phyloP scores from a whole-genome alignment of 108 stramenopile species.

The Cylindrotheca fusiformis region DNA sequence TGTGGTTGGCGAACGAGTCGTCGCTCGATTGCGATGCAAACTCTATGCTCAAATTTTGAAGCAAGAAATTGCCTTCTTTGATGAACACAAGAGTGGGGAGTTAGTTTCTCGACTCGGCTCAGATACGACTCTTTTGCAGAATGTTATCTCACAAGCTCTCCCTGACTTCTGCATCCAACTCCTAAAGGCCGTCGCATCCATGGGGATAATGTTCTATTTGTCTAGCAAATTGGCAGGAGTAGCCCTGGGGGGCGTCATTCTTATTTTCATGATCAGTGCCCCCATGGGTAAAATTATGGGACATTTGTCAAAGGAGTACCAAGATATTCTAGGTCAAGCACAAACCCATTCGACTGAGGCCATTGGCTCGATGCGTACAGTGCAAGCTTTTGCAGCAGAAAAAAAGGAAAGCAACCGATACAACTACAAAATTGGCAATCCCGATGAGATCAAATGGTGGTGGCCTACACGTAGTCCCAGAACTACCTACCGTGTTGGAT shows the following conservation, averaged over 20 bases:
- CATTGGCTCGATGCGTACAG: constrained; percentile 65
- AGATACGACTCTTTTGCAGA: constrained; percentile 72
- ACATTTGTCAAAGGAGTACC: constrained; percentile 55
- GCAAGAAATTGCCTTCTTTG: constrained; percentile 87
- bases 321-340: constrained; percentile 67
- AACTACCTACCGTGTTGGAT: constrained; percentile 64
- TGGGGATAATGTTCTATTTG: constrained; percentile 70
- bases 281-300: constrained; percentile 56
- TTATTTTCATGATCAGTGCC: constrained; percentile 42
- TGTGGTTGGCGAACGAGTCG: constrained; percentile 68
- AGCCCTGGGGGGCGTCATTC: constrained; percentile 45
- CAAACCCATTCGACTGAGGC: constrained; percentile 73
- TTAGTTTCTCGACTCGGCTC: constrained; percentile 60
- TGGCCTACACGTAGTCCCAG: constrained; percentile 19
- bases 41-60: constrained; percentile 55
- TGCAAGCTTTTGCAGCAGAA: constrained; percentile 80
- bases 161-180: constrained; percentile 53
- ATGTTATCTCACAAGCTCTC: constrained; percentile 42
- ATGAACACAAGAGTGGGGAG: constrained; percentile 74
- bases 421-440: constrained; percentile 50
- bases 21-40: constrained; percentile 57
- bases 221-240: constrained; percentile 58
- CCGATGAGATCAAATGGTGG: constrained; percentile 42
- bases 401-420: constrained; percentile 49
- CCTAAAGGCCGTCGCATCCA: constrained; percentile 40